Evolutionary conservation across 768 basidiomycete genomes (phyloP), one percentile per base, ranked within the genome.

Genomic region (Boletus fagicola): DNA sequence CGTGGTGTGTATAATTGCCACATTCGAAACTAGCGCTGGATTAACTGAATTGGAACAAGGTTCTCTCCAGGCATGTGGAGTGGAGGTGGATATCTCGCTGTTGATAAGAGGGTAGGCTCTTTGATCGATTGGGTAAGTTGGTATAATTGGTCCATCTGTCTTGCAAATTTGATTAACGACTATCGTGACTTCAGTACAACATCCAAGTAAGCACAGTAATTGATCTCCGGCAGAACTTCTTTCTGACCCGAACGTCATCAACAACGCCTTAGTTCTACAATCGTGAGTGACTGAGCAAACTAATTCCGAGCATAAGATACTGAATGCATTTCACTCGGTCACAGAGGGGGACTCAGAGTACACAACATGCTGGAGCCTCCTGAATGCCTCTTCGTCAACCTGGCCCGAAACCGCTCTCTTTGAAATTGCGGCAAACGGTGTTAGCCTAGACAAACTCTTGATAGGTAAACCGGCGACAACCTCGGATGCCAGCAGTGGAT

Each of bases 401-500:
- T 28, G 28, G 28, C 28, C 28, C 28, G 28, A 28, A 28, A 28
- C 28, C 5, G 28, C 28, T 4, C 65, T 83, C 35, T 79, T 83
- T 67, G 73, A 82, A 60, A 80, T 83, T 51, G 70, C 73, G n/a
- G 77, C 77, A 1, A 80, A 72, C 56, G 86, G 86, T 22, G 80
- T 90, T 10, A 67, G 77, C 2, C 64, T 83, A 44, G 68, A 79
- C 67, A 90, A 92, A 72, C 76, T 90, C 49, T 83, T 90, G 58
- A 87, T 92, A 63, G 88, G 88, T 5, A 92, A 92, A 71, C 88
- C 88, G 1, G 84, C 83, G 2, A 54, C 76, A 0, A 59, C 60
- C 7, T 63, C 72, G 8, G 82, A 84, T 52, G 84, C 86, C 3
- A 78, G 60, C 58, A 87, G 81, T 59, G 84, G 78, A 3, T 82